Evolutionary conservation across 805 yeast species (phyloP), one percentile per base, ranked within the genome.

Genomic region (Candida peoriensis): DNA sequence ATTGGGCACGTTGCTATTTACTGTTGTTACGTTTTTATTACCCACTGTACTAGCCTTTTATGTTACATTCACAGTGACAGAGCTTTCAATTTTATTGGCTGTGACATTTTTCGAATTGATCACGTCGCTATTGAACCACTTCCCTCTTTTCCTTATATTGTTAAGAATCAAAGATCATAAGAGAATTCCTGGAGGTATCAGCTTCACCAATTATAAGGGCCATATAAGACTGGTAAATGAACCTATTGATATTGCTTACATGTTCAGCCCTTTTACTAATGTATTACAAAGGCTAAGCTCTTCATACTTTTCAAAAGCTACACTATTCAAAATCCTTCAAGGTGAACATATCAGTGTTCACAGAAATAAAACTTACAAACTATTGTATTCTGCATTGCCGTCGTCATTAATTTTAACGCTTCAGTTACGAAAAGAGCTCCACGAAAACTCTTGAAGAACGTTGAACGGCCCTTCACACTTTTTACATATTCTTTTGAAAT

Each of bases 31-130:
- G 0, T 84, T 88, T 46, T 63, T 94, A 22, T 57, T 88, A 32
- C 98, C 98, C 1, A 93, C 99, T 0, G 81, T 87, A 2, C 55
- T 80, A 46, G 93, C 93, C 11, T 93, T 89, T 54, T 93, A 93
- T 52, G 46, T 78, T 13, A 73, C 80, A 16, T 90, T 88, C 57
- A 81, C 85, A 6, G 41, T 69, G 0, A 63, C 79, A 5, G 65
- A 88, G 36, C 50, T 87, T 23, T 42, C 67, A 0, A 66, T 76
- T 4, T 60, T 85, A 27, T 36, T 64, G 3, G 33, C 68, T 2
- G 61, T 73, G 24, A 77, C 80, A 14, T 33, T 63, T 1, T 56
- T 81, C 16, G 93, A 86, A 44, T 63, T 79, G 27, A 32, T 66
- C 0, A 66, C 86, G 43, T 75, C 89, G 6, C 55, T 76, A 21